Percentiles rank a stretch among this genome's conserved stretches.
Conservation (phyloP, 2,329 filamentous ascomycete species). For the Alternaria ethzedia region DNA sequence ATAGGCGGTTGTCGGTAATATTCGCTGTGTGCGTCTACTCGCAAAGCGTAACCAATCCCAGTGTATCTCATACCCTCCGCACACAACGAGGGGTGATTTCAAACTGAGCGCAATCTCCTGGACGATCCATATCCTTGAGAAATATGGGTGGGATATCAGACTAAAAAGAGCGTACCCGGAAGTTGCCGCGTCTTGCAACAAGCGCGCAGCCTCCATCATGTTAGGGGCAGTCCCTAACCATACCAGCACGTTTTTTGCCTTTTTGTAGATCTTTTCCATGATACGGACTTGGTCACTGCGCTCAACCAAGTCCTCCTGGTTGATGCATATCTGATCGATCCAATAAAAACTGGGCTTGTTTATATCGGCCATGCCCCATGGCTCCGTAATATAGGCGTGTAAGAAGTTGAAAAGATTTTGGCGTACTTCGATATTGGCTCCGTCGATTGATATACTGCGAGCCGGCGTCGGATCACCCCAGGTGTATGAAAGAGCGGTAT, state of each 20-base stretch:
- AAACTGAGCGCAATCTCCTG: not conserved
- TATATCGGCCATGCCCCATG: rapidly evolving
- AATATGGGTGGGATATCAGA: not conserved
- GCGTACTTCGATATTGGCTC: rapidly evolving
- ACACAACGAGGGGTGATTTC: rapidly evolving
- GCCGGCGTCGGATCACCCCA: not conserved
- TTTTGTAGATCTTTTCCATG: not conserved
- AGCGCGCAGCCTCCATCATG: not conserved
- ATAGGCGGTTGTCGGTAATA: too few species aligned
- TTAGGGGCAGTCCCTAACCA: not conserved
- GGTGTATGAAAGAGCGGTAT: not conserved
- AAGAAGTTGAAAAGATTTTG: not conserved
- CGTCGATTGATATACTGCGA: not conserved
- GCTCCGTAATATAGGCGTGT: rapidly evolving
- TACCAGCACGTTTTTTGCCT: not conserved
- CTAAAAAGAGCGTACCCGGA: too few species aligned
- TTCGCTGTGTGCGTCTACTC: too few species aligned
- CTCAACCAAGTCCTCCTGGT: not conserved
- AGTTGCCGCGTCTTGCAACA: too few species aligned
- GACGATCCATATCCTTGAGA: not conserved
- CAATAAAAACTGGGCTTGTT: not conserved
- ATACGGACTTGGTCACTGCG: not conserved
- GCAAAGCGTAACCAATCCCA: not conserved
- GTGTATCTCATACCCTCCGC: not conserved
- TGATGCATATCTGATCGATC: not conserved